Evolutionary conservation across 768 basidiomycete species (phyloP).

Genomic region (Suillus decipiens): DNA sequence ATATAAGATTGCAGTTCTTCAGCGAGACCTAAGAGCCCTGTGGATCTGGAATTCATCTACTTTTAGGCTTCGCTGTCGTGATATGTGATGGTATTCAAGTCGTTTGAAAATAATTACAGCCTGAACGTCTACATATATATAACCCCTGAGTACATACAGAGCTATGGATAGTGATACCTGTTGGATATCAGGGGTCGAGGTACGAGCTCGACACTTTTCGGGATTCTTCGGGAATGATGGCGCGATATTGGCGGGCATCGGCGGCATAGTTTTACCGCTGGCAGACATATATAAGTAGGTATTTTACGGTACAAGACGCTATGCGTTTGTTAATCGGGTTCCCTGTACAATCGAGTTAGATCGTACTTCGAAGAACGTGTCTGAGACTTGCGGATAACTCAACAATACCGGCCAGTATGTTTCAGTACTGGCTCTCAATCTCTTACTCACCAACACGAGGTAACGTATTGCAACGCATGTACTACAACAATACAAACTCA

Average conservation of each 20-base stretch:
- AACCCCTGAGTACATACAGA: background rate
- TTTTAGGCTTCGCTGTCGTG: background rate
- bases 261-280: too few relatives aligned
- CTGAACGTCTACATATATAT: background rate
- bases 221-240: too few relatives aligned
- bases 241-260: too few relatives aligned
- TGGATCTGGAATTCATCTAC: background rate
- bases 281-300: too few relatives aligned
- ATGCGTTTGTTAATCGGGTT: too few relatives aligned
- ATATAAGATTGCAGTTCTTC: slow-evolving; percentile 8
- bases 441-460: background rate
- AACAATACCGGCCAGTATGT: background rate
- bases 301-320: too few relatives aligned
- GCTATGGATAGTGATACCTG: too few relatives aligned
- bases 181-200: too few relatives aligned
- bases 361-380: too few relatives aligned
- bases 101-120: background rate
- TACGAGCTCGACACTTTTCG: too few relatives aligned
- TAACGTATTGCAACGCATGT: background rate
- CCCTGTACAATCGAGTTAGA: too few relatives aligned
- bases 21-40: background rate
- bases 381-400: too few relatives aligned
- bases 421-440: background rate
- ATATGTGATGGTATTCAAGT: background rate
- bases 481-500: background rate